Percentiles rank a stretch among this genome's conserved stretches.
Conservation (phyloP, 2,329 filamentous ascomycete species). For the Hypomyces rosellus region DNA sequence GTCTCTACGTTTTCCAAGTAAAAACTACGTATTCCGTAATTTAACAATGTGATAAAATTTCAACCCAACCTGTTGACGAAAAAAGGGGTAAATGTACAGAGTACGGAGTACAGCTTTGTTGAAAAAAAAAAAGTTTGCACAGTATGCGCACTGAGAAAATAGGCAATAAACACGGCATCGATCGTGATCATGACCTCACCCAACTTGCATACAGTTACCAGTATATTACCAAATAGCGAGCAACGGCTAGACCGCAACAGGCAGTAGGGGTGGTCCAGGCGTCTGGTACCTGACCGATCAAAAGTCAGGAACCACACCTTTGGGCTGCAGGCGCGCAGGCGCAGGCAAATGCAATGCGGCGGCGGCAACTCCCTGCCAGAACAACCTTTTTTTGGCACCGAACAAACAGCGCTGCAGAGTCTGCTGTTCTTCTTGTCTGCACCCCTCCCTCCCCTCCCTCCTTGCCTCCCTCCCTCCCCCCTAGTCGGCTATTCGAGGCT, state of each 20-base stretch:
- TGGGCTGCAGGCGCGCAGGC: slow-evolving; percentile 8
- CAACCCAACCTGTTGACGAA: background rate
- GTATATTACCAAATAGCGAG: slow-evolving; percentile 28
- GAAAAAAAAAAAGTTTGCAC: background rate
- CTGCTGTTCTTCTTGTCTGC: background rate
- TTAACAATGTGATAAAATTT: too few species aligned
- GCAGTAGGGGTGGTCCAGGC: slow-evolving; percentile 22
- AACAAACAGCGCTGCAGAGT: background rate
- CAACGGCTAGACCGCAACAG: slow-evolving; percentile 23
- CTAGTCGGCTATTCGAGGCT: slow-evolving; percentile 30
- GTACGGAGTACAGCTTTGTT: too few species aligned
- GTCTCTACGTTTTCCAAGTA: too few species aligned
- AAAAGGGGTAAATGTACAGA: background rate
- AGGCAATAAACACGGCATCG: slow-evolving; percentile 8
- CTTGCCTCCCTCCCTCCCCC: slow-evolving; percentile 2
- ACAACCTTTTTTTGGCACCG: background rate
- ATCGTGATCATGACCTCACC: slow-evolving; percentile 30
- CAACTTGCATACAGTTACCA: slow-evolving; percentile 20
- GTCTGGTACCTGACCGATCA: slow-evolving; percentile 27
- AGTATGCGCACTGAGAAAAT: background rate
- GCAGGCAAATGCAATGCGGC: slow-evolving; percentile 7
- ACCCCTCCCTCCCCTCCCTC: background rate
- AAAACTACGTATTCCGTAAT: too few species aligned
- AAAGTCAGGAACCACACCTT: slow-evolving; percentile 20
- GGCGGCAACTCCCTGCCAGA: slow-evolving; percentile 8